A percentile compares a stretch with the other conserved stretches of the same genome.
Conservation (phyloP, 2,329 filamentous ascomycete genomes). For the Monascus ruber region DNA sequence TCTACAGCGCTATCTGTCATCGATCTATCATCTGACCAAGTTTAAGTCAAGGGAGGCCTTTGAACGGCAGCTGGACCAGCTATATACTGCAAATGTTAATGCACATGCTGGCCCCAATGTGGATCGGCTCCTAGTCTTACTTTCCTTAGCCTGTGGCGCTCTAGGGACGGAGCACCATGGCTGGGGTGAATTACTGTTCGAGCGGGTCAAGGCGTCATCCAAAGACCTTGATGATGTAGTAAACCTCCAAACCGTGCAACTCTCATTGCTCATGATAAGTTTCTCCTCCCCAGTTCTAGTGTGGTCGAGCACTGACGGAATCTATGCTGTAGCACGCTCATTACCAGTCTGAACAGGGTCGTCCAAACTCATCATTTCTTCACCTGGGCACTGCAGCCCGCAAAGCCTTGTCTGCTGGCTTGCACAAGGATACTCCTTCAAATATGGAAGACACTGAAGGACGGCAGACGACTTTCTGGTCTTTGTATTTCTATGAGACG, state of each 20-base stretch:
- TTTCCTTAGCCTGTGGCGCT: slow-evolving; percentile 28
- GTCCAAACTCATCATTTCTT: slow-evolving; percentile 34
- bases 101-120: slow-evolving; percentile 21
- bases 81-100: slow-evolving; percentile 23
- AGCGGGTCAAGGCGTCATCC: slow-evolving; percentile 31
- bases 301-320: slow-evolving; percentile 1
- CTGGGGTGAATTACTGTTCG: slow-evolving; percentile 32
- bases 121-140: slow-evolving; percentile 26
- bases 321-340: slow-evolving; percentile 22
- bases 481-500: slow-evolving; percentile 35
- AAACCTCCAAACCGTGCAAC: slow-evolving; percentile 34
- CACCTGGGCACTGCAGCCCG: slow-evolving; percentile 30
- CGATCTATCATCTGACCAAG: slow-evolving; percentile 30
- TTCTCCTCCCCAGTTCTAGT: not conserved
- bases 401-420: slow-evolving; percentile 33
- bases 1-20: slow-evolving; percentile 31
- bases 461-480: slow-evolving; percentile 29
- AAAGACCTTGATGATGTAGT: slow-evolving; percentile 33
- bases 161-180: slow-evolving; percentile 28
- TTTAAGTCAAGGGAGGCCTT: slow-evolving; percentile 25
- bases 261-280: slow-evolving; percentile 38
- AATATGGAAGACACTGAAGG: slow-evolving; percentile 24
- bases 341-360: slow-evolving; percentile 34
- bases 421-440: slow-evolving; percentile 32
- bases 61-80: slow-evolving; percentile 21